Conservation (phyloP, 164 flowering plant species). For the Chimonanthus praecox region DNA sequence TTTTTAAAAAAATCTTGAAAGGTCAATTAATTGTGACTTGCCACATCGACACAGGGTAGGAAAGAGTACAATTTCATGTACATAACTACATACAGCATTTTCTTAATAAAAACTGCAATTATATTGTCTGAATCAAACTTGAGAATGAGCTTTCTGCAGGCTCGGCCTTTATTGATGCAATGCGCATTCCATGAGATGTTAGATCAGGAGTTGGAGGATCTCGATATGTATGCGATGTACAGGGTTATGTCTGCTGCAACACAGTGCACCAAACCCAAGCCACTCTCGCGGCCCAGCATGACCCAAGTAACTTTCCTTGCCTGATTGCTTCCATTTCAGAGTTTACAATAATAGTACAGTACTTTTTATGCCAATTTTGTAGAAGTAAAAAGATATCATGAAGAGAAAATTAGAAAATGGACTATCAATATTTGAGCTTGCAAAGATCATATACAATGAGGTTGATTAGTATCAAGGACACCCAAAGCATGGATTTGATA, state of each 20-base stretch:
- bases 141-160: conserved; percentile 17
- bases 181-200: conserved; percentile 28
- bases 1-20: too few relatives aligned
- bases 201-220: conserved; percentile 21
- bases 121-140: neutral
- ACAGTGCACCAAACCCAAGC: conserved; percentile 22
- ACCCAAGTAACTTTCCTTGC: conserved; percentile 16
- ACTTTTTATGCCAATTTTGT: neutral
- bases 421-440: too few relatives aligned
- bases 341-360: neutral
- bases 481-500: neutral
- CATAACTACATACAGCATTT: too few relatives aligned
- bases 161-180: conserved; percentile 20
- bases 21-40: too few relatives aligned
- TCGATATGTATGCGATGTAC: conserved; percentile 28
- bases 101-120: too few relatives aligned
- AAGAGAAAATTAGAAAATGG: neutral
- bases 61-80: too few relatives aligned
- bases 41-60: too few relatives aligned
- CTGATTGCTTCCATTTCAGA: neutral
- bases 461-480: neutral
- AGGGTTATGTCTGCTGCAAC: conserved; percentile 31
- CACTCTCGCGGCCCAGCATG: conserved; percentile 22
- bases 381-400: neutral
- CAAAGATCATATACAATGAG: too few relatives aligned